These are phyloP conservation scores for Brettanomyces sp. DNA, from an alignment of 805 yeast genomes.

Conservation along the genomic window DNA sequence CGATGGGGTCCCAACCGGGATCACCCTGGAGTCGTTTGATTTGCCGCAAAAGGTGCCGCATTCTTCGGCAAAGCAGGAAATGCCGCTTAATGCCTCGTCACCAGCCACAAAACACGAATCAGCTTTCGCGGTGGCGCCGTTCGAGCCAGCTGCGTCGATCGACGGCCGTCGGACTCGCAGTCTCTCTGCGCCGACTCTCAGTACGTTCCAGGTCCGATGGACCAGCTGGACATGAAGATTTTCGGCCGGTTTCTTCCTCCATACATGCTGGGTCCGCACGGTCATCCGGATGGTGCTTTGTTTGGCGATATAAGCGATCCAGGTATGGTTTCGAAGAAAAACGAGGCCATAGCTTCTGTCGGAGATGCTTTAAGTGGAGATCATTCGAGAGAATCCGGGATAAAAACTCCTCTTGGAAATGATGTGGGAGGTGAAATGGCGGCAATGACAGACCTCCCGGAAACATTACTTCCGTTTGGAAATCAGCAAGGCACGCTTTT, in stretches of 20 bases:
- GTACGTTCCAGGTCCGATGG: conserved; percentile 77
- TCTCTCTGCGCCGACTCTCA: conserved; percentile 9
- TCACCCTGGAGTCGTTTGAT: conserved; percentile 11
- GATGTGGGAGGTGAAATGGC: not conserved
- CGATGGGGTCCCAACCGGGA: conserved; percentile 27
- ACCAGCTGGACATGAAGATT: conserved; percentile 72
- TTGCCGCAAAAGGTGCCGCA: not conserved
- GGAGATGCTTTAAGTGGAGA: not conserved
- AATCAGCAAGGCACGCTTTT: not conserved
- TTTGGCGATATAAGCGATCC: conserved; percentile 3
- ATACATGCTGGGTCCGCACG: conserved; percentile 49
- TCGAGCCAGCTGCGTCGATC: not conserved
- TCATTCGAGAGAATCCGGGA: not conserved
- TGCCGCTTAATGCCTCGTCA: not conserved
- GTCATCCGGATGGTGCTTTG: conserved; percentile 4
- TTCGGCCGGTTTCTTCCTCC: conserved; percentile 83
- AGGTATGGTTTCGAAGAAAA: not conserved
- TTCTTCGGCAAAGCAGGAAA: not conserved
- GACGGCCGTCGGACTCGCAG: not conserved
- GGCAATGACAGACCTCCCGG: not conserved
- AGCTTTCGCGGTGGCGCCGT: not conserved
- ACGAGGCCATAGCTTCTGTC: not conserved
- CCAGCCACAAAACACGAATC: not conserved
- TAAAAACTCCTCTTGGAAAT: not conserved
- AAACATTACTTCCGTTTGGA: not conserved